These are phyloP conservation scores for Kodamaea sp. DNA, from an alignment of 1,139 yeast species.

Conservation along the genomic window DNA sequence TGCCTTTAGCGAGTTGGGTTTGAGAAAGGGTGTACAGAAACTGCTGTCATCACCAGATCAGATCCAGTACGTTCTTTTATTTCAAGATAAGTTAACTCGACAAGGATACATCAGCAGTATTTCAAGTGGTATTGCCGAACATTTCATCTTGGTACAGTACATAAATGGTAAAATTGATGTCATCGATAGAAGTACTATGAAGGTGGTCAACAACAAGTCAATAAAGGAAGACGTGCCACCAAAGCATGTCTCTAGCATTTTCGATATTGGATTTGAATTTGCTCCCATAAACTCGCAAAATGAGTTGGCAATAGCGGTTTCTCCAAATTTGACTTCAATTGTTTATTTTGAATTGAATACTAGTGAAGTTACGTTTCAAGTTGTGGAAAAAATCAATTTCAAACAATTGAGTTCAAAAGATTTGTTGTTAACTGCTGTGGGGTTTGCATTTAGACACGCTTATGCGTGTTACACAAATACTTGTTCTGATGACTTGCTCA, in stretches of 20 bases:
- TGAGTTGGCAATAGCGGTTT: slow-evolving; percentile 43
- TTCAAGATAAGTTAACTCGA: slow-evolving; percentile 24
- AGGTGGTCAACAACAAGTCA: slow-evolving; percentile 14
- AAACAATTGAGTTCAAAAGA: slow-evolving; percentile 25
- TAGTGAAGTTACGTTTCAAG: slow-evolving; percentile 24
- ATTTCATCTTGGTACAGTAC: slow-evolving; percentile 25
- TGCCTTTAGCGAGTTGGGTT: slow-evolving; percentile 33
- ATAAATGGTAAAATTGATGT: slow-evolving; percentile 44
- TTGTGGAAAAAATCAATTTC: slow-evolving; percentile 24
- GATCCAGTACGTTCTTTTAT: slow-evolving; percentile 14
- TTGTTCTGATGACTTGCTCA: slow-evolving; percentile 64
- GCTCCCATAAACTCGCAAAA: slow-evolving; percentile 11
- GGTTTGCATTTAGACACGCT: slow-evolving; percentile 63
- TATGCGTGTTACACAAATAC: slow-evolving; percentile 62
- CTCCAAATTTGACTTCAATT: slow-evolving; percentile 57
- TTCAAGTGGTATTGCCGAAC: slow-evolving; percentile 22
- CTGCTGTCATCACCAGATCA: slow-evolving; percentile 5
- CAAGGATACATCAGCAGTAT: slow-evolving; percentile 21
- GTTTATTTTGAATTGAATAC: slow-evolving; percentile 27
- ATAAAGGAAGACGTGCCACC: slow-evolving; percentile 19
- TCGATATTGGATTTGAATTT: slow-evolving; percentile 58
- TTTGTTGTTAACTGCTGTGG: slow-evolving; percentile 48
- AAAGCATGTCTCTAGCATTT: slow-evolving; percentile 38
- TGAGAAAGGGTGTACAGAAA: slow-evolving; percentile 20
- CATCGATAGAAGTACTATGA: slow-evolving; percentile 34